Evolutionary conservation across 768 basidiomycete genomes (phyloP).

Genomic region (Rhodotorula paludigena): DNA sequence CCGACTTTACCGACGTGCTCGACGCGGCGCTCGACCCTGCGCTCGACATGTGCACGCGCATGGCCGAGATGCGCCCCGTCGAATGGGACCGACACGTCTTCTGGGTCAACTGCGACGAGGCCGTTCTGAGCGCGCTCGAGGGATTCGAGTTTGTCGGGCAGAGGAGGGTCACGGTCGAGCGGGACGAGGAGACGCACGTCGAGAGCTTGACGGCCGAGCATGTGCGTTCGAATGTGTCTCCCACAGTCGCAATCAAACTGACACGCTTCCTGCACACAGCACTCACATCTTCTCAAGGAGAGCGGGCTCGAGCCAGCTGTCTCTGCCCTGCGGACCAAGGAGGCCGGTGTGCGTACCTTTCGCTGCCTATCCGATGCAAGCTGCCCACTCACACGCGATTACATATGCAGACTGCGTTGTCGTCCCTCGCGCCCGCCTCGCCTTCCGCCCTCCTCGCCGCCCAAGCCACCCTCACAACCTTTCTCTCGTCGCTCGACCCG

Average conservation of each 20-base stretch:
- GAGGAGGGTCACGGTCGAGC: slow-evolving; percentile 59
- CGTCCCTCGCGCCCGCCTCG: slow-evolving; percentile 64
- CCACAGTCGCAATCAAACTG: too few species aligned
- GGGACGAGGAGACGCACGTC: slow-evolving; percentile 61
- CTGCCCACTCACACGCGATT: not conserved
- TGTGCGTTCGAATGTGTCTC: slow-evolving; percentile 52
- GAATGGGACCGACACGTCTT: slow-evolving; percentile 80
- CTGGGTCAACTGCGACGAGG: slow-evolving; percentile 79
- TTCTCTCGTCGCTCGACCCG: slow-evolving; percentile 74
- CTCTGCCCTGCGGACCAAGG: slow-evolving; percentile 46
- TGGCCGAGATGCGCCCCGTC: slow-evolving; percentile 55
- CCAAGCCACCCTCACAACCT: slow-evolving; percentile 65
- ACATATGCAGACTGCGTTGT: slow-evolving; percentile 61
- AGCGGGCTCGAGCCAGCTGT: slow-evolving; percentile 51
- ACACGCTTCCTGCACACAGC: not conserved
- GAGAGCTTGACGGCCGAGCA: slow-evolving; percentile 70
- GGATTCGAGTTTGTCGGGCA: slow-evolving; percentile 56
- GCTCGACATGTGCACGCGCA: slow-evolving; percentile 65
- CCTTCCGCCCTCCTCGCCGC: slow-evolving; percentile 61
- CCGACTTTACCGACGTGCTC: slow-evolving; percentile 66
- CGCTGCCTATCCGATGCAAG: not conserved
- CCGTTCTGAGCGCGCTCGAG: slow-evolving; percentile 60
- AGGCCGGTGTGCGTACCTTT: slow-evolving; percentile 46
- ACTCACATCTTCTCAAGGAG: slow-evolving; percentile 27
- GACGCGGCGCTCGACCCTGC: slow-evolving; percentile 81